Evolutionary conservation across 2,329 filamentous ascomycete species (phyloP), one percentile per base, ranked within the genome.

Genomic region (Ascochyta fabae): DNA sequence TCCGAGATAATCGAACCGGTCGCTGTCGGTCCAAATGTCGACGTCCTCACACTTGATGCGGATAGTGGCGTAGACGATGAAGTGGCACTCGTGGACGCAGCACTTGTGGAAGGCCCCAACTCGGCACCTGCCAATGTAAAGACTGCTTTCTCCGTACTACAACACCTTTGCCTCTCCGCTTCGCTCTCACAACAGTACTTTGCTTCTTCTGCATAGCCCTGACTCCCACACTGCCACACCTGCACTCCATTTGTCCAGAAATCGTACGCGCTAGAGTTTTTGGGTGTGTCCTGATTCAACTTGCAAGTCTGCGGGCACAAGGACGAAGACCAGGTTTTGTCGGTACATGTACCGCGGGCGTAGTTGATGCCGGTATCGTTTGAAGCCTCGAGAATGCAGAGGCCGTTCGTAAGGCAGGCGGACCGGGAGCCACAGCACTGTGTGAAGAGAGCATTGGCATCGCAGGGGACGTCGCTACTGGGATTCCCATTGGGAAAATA

Each of bases 181-280:
- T 47, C 41, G 24, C 54, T 58, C 47, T 62, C 60, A 23, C 60
- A 62, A 16, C 60, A 62, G 27, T 53, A 62, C 9, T 33, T 33
- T 6, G 58, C 60, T 8, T 56, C 52, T n/a, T 48, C 34, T 22
- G 16, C 58, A 48, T 49, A 62, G 0, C 60, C 58, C 38, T 60
- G 35, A 4, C 35, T 31, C 5, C 52, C 52, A 45, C 60, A 62
- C 43, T 60, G 51, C 54, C 51, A 59, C 1, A 62, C 43, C 42
- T 49, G 55, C 15, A 60, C 60, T 3, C 55, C 58, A 9, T 33
- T 31, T 9, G 44, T 36, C 4, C 52, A 24, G 24, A 62, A 62
- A 23, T 62, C 58, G 24, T 62, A 60, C n/a, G 50, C 60, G 33
- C 51, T 31, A 13, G 29, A 31, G 6, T 31, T 31, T 31, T 31